Conservation (phyloP, 1,284 basidiomycete species). For the Boletus hoseneyae region DNA sequence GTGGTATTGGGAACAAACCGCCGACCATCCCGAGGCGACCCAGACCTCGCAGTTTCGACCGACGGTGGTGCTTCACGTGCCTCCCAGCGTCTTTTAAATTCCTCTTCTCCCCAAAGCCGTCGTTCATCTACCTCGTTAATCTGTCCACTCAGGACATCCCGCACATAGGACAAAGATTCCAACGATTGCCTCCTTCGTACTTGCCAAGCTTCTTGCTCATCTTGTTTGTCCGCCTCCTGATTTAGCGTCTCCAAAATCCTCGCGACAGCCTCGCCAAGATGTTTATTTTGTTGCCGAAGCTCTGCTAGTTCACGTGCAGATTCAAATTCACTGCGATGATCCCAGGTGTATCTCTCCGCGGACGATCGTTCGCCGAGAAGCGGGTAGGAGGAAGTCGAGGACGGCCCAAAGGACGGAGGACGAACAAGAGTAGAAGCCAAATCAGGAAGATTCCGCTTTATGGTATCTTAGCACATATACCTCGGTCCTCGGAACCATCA, state of each 20-base stretch:
- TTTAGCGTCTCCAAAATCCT: slow-evolving; percentile 71
- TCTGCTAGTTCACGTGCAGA: slow-evolving; percentile 59
- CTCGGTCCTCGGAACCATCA: background rate
- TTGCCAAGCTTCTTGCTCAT: slow-evolving; percentile 37
- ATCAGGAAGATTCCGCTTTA: slow-evolving; percentile 80
- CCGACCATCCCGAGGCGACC: slow-evolving; percentile 16
- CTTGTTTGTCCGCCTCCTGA: slow-evolving; percentile 38
- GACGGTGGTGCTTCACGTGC: slow-evolving; percentile 11
- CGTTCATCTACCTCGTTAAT: slow-evolving; percentile 57
- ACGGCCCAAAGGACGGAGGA: slow-evolving; percentile 41
- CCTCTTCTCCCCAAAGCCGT: slow-evolving; percentile 55
- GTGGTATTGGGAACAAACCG: slow-evolving; percentile 13
- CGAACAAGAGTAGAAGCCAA: slow-evolving; percentile 65
- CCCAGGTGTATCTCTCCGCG: slow-evolving; percentile 61
- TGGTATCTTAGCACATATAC: slow-evolving; percentile 7
- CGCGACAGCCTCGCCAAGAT: slow-evolving; percentile 60
- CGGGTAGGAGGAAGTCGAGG: slow-evolving; percentile 52
- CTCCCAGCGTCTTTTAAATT: slow-evolving; percentile 36
- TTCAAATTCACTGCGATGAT: slow-evolving; percentile 60
- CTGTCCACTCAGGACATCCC: slow-evolving; percentile 63
- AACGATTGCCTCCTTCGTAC: slow-evolving; percentile 62
- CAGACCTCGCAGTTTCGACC: slow-evolving; percentile 6
- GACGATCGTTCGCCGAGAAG: slow-evolving; percentile 56
- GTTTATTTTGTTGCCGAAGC: slow-evolving; percentile 52
- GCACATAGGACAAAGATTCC: slow-evolving; percentile 68